These are phyloP conservation scores for Blastocystis sp. DNA, from an alignment of 352 stramenopile species.

Conservation along the genomic window DNA sequence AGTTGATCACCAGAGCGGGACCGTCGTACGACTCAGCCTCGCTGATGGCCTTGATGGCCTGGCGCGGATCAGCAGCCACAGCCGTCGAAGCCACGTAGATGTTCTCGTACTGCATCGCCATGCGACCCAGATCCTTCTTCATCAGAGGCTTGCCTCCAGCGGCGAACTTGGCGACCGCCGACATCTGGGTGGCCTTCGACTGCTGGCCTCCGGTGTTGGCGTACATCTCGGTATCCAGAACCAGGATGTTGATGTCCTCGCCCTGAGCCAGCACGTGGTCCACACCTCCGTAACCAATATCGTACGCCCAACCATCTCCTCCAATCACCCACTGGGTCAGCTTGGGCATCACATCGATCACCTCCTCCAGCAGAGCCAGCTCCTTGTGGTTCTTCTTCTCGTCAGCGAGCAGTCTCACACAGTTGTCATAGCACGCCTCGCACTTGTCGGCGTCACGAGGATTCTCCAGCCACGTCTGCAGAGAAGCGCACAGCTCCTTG, in stretches of 20 bases:
- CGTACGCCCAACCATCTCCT: constrained; percentile 68
- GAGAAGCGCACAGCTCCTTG: constrained; percentile 61
- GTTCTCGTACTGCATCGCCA: constrained; percentile 54
- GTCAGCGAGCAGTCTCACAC: constrained; percentile 39
- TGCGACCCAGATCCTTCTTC: constrained; percentile 53
- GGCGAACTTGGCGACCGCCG: constrained; percentile 41
- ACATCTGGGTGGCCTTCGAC: constrained; percentile 55
- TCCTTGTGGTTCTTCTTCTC: constrained; percentile 58
- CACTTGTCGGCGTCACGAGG: constrained; percentile 66
- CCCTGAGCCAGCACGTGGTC: constrained; percentile 65
- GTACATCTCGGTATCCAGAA: constrained; percentile 68
- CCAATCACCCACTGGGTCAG: constrained; percentile 67
- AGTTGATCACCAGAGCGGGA: constrained; percentile 34
- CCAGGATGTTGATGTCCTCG: constrained; percentile 68
- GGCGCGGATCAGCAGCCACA: constrained; percentile 10
- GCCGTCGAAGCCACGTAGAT: constrained; percentile 43
- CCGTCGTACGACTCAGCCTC: constrained; percentile 40
- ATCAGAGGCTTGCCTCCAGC: constrained; percentile 51
- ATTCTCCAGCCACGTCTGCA: constrained; percentile 65
- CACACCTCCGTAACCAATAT: constrained; percentile 66
- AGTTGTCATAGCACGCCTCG: constrained; percentile 62
- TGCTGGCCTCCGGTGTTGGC: constrained; percentile 59
- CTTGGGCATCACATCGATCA: constrained; percentile 67
- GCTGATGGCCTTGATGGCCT: constrained; percentile 31
- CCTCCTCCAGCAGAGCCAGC: constrained; percentile 62